phyloP scores from a whole-genome alignment of 345 rosid species.

The Leavenworthia alabamica region DNA sequence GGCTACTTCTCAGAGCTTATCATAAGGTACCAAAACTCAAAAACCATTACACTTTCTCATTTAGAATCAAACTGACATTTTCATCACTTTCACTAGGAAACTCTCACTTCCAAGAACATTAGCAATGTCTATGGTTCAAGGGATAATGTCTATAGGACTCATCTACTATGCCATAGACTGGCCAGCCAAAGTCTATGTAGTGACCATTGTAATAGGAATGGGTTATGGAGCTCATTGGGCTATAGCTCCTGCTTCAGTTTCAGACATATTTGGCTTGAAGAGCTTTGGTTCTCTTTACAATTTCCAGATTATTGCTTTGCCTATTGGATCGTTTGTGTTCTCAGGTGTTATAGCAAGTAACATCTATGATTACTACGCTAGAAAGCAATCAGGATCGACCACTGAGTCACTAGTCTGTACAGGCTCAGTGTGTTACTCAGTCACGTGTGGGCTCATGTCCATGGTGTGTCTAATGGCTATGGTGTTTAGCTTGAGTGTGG shows the following conservation, averaged over 20 bases:
- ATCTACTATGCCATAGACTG: constrained; percentile 51
- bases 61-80: neutral
- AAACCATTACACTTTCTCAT: neutral
- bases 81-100: constrained; percentile 31
- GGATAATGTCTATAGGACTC: constrained; percentile 55
- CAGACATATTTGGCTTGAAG: constrained; percentile 67
- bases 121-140: constrained; percentile 57
- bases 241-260: constrained; percentile 51
- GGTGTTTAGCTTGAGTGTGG: constrained; percentile 53
- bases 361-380: constrained; percentile 68
- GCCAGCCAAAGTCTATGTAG: constrained; percentile 57
- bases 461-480: constrained; percentile 51
- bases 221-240: constrained; percentile 68
- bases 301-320: constrained; percentile 47
- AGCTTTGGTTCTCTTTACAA: constrained; percentile 70
- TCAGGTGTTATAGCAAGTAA: constrained; percentile 71
- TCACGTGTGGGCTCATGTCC: constrained; percentile 55
- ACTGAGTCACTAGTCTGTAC: constrained; percentile 41
- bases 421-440: constrained; percentile 56
- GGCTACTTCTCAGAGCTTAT: constrained; percentile 82
- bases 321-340: constrained; percentile 65
- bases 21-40: constrained; percentile 39
- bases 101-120: constrained; percentile 55
- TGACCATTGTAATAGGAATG: constrained; percentile 52
- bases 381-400: constrained; percentile 41